Conservation (phyloP, 495 filamentous ascomycete genomes). For the Aspergillus wentii region DNA sequence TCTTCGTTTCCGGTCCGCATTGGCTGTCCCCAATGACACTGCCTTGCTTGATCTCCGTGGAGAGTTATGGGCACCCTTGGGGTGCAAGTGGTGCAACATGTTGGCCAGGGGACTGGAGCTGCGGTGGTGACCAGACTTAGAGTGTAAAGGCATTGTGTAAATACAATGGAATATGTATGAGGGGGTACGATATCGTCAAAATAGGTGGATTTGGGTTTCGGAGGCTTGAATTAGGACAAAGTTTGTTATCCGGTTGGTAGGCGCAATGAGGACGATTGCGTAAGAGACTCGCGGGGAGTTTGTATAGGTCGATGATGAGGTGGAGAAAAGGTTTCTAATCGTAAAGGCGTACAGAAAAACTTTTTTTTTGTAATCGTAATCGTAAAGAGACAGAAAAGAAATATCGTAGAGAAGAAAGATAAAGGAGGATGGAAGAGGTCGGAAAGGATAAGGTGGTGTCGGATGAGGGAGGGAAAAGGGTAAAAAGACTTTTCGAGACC, state of each 20-base stretch:
- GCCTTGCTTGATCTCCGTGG: conserved; percentile 24
- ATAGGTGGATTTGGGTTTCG: background rate
- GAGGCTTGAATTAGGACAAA: conserved; percentile 7
- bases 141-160: conserved; percentile 9
- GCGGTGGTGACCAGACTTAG: conserved; percentile 18
- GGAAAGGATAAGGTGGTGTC: conserved; percentile 12
- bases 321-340: conserved; percentile 7
- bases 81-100: conserved; percentile 2
- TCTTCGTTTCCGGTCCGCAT: conserved; percentile 31
- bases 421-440: conserved; percentile 5
- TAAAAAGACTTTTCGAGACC: conserved; percentile 15
- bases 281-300: conserved; percentile 9
- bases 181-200: background rate
- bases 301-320: background rate
- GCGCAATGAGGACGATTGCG: conserved; percentile 17
- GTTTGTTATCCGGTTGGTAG: conserved; percentile 15
- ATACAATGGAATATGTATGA: conserved; percentile 2
- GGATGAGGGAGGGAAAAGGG: conserved; percentile 8
- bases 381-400: conserved; percentile 5
- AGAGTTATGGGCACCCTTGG: conserved; percentile 17
- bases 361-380: conserved; percentile 9
- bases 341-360: conserved; percentile 9
- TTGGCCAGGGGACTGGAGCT: conserved; percentile 19
- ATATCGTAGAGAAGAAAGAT: conserved; percentile 8
- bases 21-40: conserved; percentile 12